These are phyloP conservation scores for Candida quercuum DNA, from an alignment of 805 yeast genomes.

Conservation along the genomic window DNA sequence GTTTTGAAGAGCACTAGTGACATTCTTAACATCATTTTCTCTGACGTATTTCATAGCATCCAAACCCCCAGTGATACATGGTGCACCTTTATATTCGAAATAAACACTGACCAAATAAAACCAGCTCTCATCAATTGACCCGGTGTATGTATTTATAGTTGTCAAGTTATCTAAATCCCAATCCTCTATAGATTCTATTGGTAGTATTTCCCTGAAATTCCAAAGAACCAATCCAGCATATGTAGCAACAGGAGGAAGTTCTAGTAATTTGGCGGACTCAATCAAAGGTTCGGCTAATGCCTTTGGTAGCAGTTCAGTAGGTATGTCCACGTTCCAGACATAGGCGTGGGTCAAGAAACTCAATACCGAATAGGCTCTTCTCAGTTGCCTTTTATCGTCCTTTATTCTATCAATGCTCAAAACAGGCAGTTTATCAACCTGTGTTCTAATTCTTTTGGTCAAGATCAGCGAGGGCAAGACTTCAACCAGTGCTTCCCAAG, in stretches of 20 bases:
- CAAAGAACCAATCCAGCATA: conserved; percentile 85
- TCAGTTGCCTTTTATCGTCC: conserved; percentile 41
- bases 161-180: conserved; percentile 63
- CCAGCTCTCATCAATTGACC: conserved; percentile 90
- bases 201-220: conserved; percentile 70
- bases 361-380: conserved; percentile 78
- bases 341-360: conserved; percentile 85
- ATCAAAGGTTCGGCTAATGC: conserved; percentile 70
- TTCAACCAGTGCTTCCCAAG: conserved; percentile 71
- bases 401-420: conserved; percentile 41
- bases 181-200: conserved; percentile 25
- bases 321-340: conserved; percentile 73
- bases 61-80: conserved; percentile 60
- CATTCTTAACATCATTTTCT: conserved; percentile 34
- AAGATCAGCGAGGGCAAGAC: conserved; percentile 71
- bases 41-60: conserved; percentile 57
- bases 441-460: conserved; percentile 51
- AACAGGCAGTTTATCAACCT: conserved; percentile 62
- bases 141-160: conserved; percentile 81
- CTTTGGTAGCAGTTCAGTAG: conserved; percentile 59
- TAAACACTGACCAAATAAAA: conserved; percentile 84
- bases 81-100: conserved; percentile 79
- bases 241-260: conserved; percentile 82
- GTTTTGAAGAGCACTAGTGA: conserved; percentile 45
- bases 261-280: conserved; percentile 48